Percentiles rank a stretch among this genome's conserved stretches.
These are phyloP conservation scores for Groenewaldozyma auringiensis DNA, from an alignment of 1,139 yeast genomes.

Conservation along the genomic window DNA sequence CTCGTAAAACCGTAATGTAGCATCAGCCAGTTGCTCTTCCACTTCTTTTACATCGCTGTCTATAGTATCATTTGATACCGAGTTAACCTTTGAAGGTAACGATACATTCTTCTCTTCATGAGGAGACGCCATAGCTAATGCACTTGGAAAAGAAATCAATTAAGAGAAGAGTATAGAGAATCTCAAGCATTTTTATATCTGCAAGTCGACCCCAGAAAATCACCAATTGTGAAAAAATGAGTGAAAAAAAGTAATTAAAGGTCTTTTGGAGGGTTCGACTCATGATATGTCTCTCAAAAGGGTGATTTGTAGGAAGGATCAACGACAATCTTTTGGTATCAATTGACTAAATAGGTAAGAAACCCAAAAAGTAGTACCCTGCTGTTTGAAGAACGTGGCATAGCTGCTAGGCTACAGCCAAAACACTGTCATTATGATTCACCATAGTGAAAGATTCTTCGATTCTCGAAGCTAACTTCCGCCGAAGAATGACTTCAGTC, in stretches of 20 bases:
- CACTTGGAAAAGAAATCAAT: neutral
- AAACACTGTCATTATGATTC: too few relatives aligned
- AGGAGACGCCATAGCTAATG: neutral
- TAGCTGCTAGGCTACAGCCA: too few relatives aligned
- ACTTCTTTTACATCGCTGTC: constrained; percentile 4
- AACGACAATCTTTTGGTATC: too few relatives aligned
- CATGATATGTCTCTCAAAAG: too few relatives aligned
- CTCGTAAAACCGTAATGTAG: constrained; percentile 33
- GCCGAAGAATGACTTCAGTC: too few relatives aligned
- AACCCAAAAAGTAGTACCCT: too few relatives aligned
- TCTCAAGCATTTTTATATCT: neutral
- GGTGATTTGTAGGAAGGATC: too few relatives aligned
- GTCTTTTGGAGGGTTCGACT: too few relatives aligned
- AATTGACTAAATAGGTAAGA: too few relatives aligned
- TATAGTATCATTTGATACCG: neutral
- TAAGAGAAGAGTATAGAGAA: neutral
- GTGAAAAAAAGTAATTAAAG: neutral
- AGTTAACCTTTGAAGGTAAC: neutral
- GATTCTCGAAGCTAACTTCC: too few relatives aligned
- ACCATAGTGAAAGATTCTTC: too few relatives aligned
- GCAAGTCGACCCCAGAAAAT: neutral
- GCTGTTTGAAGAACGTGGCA: too few relatives aligned
- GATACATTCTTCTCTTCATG: neutral
- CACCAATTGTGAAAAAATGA: neutral
- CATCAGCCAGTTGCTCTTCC: constrained; percentile 31